A percentile compares a stretch with the other conserved stretches of the same genome.
phyloP scores from a whole-genome alignment of 345 rosid genomes.

The Eucalyptus melliodora region DNA sequence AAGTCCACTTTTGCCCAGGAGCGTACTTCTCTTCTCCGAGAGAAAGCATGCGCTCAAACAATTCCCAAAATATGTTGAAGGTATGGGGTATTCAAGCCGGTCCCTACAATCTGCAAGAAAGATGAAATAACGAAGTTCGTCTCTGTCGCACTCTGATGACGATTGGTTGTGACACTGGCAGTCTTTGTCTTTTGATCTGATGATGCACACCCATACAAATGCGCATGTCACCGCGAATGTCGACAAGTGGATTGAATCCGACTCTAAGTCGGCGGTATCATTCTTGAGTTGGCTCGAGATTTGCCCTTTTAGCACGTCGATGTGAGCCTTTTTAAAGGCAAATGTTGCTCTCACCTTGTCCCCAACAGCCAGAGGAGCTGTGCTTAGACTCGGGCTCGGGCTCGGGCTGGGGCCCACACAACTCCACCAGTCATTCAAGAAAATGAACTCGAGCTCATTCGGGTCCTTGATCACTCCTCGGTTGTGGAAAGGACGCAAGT shows the following conservation, averaged over 20 bases:
- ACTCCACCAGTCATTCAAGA: background rate
- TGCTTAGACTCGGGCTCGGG: background rate
- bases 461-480: conserved; percentile 10
- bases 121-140: background rate
- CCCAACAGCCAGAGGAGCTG: background rate
- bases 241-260: background rate
- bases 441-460: background rate
- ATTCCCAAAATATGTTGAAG: conserved; percentile 21
- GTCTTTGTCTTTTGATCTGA: background rate
- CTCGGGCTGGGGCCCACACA: background rate
- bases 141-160: background rate
- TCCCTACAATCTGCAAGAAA: background rate
- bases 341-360: conserved; percentile 17
- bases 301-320: conserved; percentile 4
- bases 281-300: background rate
- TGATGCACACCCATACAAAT: background rate
- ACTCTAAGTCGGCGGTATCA: background rate
- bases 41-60: background rate
- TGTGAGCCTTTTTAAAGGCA: background rate
- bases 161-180: background rate
- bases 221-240: background rate
- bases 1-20: conserved; percentile 10
- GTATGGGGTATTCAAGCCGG: background rate
- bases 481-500: background rate
- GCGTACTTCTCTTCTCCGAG: background rate